Evolutionary conservation across 805 yeast species (phyloP).

Genomic region (Ogataea polymorpha): DNA sequence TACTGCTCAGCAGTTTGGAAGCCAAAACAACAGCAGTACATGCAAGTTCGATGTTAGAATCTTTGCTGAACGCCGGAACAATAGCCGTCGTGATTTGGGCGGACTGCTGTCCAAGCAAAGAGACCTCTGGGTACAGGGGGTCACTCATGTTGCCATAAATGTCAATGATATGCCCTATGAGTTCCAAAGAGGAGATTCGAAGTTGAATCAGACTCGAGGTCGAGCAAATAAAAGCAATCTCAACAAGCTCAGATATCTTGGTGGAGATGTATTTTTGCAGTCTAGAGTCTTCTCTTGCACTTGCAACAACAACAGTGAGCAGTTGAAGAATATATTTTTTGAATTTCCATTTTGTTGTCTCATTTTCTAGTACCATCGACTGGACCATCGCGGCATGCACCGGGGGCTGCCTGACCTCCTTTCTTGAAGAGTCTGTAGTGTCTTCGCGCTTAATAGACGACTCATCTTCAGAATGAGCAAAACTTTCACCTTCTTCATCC

Average conservation of each 20-base stretch:
- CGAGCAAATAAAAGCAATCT: slow-evolving; percentile 76
- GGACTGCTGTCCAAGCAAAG: slow-evolving; percentile 85
- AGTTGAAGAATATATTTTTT: slow-evolving; percentile 46
- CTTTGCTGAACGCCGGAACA: slow-evolving; percentile 77
- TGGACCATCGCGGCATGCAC: slow-evolving; percentile 15
- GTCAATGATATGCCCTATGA: slow-evolving; percentile 61
- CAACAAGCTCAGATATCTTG: slow-evolving; percentile 62
- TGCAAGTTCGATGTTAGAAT: slow-evolving; percentile 70
- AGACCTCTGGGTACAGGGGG: slow-evolving; percentile 66
- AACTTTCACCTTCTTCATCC: slow-evolving; percentile 24
- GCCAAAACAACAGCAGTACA: slow-evolving; percentile 74
- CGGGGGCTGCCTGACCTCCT: slow-evolving; percentile 3
- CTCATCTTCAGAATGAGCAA: slow-evolving; percentile 19
- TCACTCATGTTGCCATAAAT: slow-evolving; percentile 62
- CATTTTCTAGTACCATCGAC: slow-evolving; percentile 40
- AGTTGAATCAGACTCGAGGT: slow-evolving; percentile 63
- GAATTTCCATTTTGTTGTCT: slow-evolving; percentile 58
- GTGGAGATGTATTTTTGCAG: slow-evolving; percentile 42
- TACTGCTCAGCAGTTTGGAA: slow-evolving; percentile 70
- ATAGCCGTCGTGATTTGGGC: slow-evolving; percentile 91
- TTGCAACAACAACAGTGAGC: slow-evolving; percentile 40
- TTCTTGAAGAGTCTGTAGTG: background rate
- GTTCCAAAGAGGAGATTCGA: slow-evolving; percentile 60
- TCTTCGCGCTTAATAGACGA: slow-evolving; percentile 17
- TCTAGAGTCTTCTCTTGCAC: slow-evolving; percentile 37